Evolutionary conservation across 164 flowering plant species (phyloP), one percentile per base, ranked within the genome.

Genomic region (Vitis amurensis): DNA sequence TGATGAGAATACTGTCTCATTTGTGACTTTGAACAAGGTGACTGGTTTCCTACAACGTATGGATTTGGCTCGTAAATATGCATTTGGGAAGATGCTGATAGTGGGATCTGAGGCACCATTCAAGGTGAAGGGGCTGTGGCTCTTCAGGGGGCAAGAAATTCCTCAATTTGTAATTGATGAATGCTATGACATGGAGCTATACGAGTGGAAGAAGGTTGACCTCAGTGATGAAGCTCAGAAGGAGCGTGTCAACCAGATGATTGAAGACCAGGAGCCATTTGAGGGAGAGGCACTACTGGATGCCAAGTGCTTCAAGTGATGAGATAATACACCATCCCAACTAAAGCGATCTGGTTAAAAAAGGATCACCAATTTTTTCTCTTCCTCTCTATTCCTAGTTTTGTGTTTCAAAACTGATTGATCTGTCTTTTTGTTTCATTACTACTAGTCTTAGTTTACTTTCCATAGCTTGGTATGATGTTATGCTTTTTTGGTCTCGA

Each of bases 81-180:
- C 98, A 0, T 94, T 94, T 65, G 98, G 99, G 15, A 94, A 94
- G 86, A 94, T 89, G 94, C 79, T 92, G 19, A 70, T 94, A 9
- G 89, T 89, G 55, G 99, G 99, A 0, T 67, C 85, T 4, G 88
- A 79, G 52, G 75, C 91, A 3, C 99, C 99, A 14, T 92, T 62
- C 79, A 94, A 92, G 88, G 91, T 94, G 50, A 88, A 91, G 83
- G 99, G 99, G 0, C 49, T 94, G 78, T 94, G 98, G 98, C 91
- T 94, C 37, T 94, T 94, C 97, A 89, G 99, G 15, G 98, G 99
- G 3, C 81, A 68, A 59, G 98, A 91, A 58, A 84, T 94, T 11
- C 98, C 99, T 1, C 75, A 86, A 53, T 94, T 91, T 70, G 83
- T 94, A 0, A 50, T 92, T 3, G 91, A 92, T 8, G 97, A 92